Evolutionary conservation across 176 grass and related monocot genomes (phyloP), one percentile per base, ranked within the genome.

Genomic region (Musa acuminata): DNA sequence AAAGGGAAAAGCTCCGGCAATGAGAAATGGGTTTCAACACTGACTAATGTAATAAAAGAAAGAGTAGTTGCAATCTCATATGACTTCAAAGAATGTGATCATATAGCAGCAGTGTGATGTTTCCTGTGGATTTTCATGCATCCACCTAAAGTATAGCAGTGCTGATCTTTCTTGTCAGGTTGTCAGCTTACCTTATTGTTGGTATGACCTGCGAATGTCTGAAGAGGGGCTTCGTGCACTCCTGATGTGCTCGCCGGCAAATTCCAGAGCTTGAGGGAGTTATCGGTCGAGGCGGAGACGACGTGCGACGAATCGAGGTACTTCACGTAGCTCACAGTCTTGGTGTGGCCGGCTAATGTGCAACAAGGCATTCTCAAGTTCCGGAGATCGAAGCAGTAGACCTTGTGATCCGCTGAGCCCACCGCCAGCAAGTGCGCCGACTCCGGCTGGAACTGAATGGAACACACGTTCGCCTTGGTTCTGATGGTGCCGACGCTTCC

Each of bases 401-500:
- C 79, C 74, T 83, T 91, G 58, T 99, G 96, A 83, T 99, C 91
- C 62, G 96, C 96, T 7, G 96, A 99, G 21, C 96, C 96, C 67
- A 99, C 76, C 10, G 88, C 86, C 76, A 99, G 90, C 22, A 77
- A 81, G 67, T 83, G 77, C 19, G 91, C 73, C 43, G 88, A 87
- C 74, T 95, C 96, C 73, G 96, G 88, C 82, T 99, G 96, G 78
- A 99, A 99, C 65, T 94, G 90, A 50, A 99, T 86, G 11, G 96
- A 99, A 65, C 96, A 99, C n/a, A 99, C 88, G 81, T 99, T 94
- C 65, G 96, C 96, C 57, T 86, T 91, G 77, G 96, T 99, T 82
- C 81, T 84, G 79, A 99, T 99, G 50, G 96, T 91, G 60, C 91
- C 84, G 25, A 89, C 80, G 71, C 91, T 99, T 53, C 96, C 91